These are phyloP conservation scores for Aspergillus ochraceoroseus DNA, from an alignment of 2,329 filamentous ascomycete species.

Conservation along the genomic window DNA sequence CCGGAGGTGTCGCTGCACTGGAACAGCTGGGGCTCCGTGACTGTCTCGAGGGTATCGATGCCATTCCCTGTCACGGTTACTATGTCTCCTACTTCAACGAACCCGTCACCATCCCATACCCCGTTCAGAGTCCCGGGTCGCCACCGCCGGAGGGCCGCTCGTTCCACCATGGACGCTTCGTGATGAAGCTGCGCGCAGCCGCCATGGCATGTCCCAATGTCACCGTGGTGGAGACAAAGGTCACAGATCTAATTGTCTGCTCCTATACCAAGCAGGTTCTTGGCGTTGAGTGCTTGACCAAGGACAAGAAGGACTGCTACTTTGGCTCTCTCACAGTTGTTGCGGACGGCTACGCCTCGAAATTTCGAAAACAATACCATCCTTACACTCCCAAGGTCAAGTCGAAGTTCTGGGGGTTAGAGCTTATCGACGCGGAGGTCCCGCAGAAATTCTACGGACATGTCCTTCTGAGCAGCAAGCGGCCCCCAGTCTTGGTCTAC, in stretches of 20 bases:
- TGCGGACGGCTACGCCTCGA: conserved; percentile 87
- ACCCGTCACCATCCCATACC: conserved; percentile 73
- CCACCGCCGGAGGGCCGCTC: conserved; percentile 65
- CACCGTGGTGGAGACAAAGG: conserved; percentile 85
- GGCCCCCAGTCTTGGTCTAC: conserved; percentile 80
- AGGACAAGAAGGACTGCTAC: conserved; percentile 65
- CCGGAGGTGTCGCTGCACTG: conserved; percentile 78
- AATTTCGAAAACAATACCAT: conserved; percentile 78
- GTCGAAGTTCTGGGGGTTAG: conserved; percentile 89
- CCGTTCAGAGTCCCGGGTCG: conserved; percentile 49
- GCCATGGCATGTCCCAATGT: conserved; percentile 75
- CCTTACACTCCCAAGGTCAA: conserved; percentile 62
- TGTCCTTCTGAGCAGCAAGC: conserved; percentile 70
- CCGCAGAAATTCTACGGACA: conserved; percentile 73
- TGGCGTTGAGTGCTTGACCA: conserved; percentile 71
- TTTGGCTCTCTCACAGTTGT: conserved; percentile 85
- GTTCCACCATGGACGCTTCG: conserved; percentile 95
- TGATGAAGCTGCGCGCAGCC: conserved; percentile 70
- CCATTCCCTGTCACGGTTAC: conserved; percentile 77
- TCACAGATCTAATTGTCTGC: conserved; percentile 67
- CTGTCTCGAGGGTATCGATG: conserved; percentile 84
- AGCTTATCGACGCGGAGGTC: conserved; percentile 80
- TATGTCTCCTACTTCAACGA: conserved; percentile 76
- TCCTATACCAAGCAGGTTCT: conserved; percentile 66
- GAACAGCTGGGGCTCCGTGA: conserved; percentile 72